Percentiles rank a stretch among this genome's conserved stretches.
Evolutionary conservation across 2,329 filamentous ascomycete genomes (phyloP).

Genomic region (Colletotrichum lupini): DNA sequence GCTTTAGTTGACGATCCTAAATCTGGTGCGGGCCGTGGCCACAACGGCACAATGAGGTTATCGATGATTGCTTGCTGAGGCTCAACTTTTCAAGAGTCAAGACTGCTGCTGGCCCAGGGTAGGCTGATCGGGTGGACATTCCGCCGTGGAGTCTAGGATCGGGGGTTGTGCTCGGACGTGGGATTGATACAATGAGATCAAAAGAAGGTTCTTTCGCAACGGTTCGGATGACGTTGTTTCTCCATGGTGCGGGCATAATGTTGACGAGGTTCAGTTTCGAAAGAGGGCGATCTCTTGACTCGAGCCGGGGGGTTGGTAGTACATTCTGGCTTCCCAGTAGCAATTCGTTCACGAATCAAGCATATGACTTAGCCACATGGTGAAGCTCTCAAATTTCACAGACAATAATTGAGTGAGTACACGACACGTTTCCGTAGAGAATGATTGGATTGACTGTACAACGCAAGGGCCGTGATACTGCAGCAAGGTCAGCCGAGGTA

Average conservation of each 20-base stretch:
- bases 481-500: not conserved
- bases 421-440: not conserved
- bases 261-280: slow-evolving; percentile 16
- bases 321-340: not conserved
- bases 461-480: not conserved
- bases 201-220: slow-evolving; percentile 9
- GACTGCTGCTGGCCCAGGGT: not conserved
- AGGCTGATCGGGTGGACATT: not conserved
- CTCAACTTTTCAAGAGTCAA: too few species aligned
- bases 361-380: not conserved
- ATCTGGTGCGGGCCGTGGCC: not conserved
- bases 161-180: not conserved
- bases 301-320: not conserved
- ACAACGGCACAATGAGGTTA: not conserved
- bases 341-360: not conserved
- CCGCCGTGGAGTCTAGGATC: not conserved
- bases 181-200: not conserved
- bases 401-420: too few species aligned
- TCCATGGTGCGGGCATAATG: not conserved
- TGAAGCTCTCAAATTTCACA: too few species aligned
- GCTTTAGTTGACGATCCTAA: slow-evolving; percentile 1
- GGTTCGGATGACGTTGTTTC: slow-evolving; percentile 32
- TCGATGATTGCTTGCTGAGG: not conserved
- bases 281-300: slow-evolving; percentile 13
- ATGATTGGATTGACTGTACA: slow-evolving; percentile 5